Evolutionary conservation across 2,329 filamentous ascomycete species (phyloP).

Genomic region (Drechmeria coniospora): DNA sequence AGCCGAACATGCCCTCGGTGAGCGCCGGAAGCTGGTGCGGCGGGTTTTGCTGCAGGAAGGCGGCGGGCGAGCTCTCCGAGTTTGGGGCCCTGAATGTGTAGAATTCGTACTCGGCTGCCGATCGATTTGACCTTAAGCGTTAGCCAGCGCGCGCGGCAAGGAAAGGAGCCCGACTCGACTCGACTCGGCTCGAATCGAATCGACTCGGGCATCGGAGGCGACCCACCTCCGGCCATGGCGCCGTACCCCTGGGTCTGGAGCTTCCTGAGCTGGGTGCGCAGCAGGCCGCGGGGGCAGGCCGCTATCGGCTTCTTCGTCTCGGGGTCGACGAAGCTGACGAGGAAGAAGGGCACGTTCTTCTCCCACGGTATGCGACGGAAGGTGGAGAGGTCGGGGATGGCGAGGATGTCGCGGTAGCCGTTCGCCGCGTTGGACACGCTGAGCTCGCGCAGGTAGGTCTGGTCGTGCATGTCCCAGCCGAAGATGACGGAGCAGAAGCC

Average conservation of each 20-base stretch:
- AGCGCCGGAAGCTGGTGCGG: slow-evolving; percentile 59
- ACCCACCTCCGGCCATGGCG: slow-evolving; percentile 78
- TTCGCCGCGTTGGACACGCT: slow-evolving; percentile 81
- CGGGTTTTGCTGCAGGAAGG: slow-evolving; percentile 59
- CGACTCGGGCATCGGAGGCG: too few species aligned
- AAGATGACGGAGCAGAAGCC: slow-evolving; percentile 92
- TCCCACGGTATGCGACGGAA: slow-evolving; percentile 88
- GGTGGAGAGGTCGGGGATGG: slow-evolving; percentile 60
- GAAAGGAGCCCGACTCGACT: too few species aligned
- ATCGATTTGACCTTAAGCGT: too few species aligned
- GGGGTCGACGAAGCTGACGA: slow-evolving; percentile 71
- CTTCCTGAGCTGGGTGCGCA: slow-evolving; percentile 54
- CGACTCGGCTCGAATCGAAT: too few species aligned
- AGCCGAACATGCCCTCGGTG: slow-evolving; percentile 92
- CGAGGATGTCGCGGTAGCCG: slow-evolving; percentile 74
- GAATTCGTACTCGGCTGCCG: slow-evolving; percentile 92
- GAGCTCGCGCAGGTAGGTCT: slow-evolving; percentile 74
- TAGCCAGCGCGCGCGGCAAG: too few species aligned
- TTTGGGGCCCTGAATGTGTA: slow-evolving; percentile 69
- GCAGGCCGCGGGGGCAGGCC: slow-evolving; percentile 63
- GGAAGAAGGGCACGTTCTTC: slow-evolving; percentile 68
- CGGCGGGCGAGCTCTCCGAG: slow-evolving; percentile 48
- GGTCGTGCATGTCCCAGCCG: slow-evolving; percentile 95
- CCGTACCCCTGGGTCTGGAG: slow-evolving; percentile 53
- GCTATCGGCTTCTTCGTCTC: slow-evolving; percentile 57